A percentile compares a stretch with the other conserved stretches of the same genome.
Evolutionary conservation across 805 yeast species (phyloP).

Genomic region (Ogataea kodamae): DNA sequence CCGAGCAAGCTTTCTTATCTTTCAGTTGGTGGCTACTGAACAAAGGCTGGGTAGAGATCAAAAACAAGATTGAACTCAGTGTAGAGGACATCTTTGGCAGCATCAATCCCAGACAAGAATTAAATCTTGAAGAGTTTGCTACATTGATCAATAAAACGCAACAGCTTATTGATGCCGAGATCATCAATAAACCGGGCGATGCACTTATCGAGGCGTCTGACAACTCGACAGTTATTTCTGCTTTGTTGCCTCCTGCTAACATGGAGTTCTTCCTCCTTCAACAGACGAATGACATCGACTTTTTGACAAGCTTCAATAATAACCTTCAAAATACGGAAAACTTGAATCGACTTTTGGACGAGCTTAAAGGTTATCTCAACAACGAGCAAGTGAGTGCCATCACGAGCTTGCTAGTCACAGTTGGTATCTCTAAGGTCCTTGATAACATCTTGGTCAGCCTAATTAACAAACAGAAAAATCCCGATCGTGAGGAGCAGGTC

Average conservation of each 20-base stretch:
- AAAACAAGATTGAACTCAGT: slow-evolving; percentile 47
- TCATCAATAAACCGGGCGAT: slow-evolving; percentile 4
- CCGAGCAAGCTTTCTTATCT: slow-evolving; percentile 80
- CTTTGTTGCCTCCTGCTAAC: slow-evolving; percentile 49
- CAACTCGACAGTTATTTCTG: slow-evolving; percentile 26
- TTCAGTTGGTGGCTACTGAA: slow-evolving; percentile 93
- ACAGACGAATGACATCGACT: slow-evolving; percentile 46
- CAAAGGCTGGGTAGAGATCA: slow-evolving; percentile 70
- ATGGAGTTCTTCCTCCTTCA: slow-evolving; percentile 52
- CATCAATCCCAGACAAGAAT: slow-evolving; percentile 69
- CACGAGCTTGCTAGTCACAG: slow-evolving; percentile 37
- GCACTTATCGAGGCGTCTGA: slow-evolving; percentile 5
- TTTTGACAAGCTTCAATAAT: slow-evolving; percentile 31
- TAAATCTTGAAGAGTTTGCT: slow-evolving; percentile 60
- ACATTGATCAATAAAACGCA: slow-evolving; percentile 39
- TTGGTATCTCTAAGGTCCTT: slow-evolving; percentile 46
- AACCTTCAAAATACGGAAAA: slow-evolving; percentile 24
- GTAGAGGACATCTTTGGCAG: slow-evolving; percentile 60
- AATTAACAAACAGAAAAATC: slow-evolving; percentile 12
- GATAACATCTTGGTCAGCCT: slow-evolving; percentile 36
- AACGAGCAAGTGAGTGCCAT: slow-evolving; percentile 30
- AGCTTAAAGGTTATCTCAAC: slow-evolving; percentile 29
- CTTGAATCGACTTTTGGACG: slow-evolving; percentile 29
- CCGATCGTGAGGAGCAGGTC: slow-evolving; percentile 11
- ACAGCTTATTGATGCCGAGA: slow-evolving; percentile 21